Percentiles rank a stretch among this genome's conserved stretches.
phyloP scores from a whole-genome alignment of 1,139 yeast species.

The Spathaspora sp. region DNA sequence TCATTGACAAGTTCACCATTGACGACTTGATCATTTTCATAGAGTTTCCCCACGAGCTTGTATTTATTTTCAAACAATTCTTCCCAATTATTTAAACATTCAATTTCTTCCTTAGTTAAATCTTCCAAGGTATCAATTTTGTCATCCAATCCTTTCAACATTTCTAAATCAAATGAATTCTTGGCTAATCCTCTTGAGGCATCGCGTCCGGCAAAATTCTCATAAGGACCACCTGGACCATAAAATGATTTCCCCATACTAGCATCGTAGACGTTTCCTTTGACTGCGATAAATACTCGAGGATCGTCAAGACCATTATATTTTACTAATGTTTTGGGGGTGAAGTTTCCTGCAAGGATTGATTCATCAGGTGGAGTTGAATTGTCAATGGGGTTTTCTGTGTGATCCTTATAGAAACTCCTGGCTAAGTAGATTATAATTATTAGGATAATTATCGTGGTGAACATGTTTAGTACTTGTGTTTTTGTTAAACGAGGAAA shows the following conservation, averaged over 20 bases:
- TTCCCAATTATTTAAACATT: conserved; percentile 82
- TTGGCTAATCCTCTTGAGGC: conserved; percentile 92
- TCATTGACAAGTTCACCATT: conserved; percentile 7
- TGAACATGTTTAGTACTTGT: conserved; percentile 18
- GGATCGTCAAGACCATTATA: conserved; percentile 81
- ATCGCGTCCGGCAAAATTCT: conserved; percentile 94
- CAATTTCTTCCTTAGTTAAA: conserved; percentile 59
- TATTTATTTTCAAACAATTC: conserved; percentile 79
- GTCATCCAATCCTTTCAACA: conserved; percentile 56
- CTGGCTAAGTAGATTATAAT: conserved; percentile 24
- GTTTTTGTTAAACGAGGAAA: too few relatives aligned
- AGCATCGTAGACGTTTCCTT: conserved; percentile 85
- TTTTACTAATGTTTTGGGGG: conserved; percentile 69
- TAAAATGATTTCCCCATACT: conserved; percentile 79
- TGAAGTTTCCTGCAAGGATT: conserved; percentile 70
- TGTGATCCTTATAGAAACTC: conserved; percentile 18
- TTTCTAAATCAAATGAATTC: conserved; percentile 76
- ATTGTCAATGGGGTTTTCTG: conserved; percentile 16
- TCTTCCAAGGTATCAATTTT: conserved; percentile 74
- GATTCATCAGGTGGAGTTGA: conserved; percentile 41
- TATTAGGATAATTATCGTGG: conserved; percentile 24
- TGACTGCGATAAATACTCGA: conserved; percentile 78
- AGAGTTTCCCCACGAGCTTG: conserved; percentile 62
- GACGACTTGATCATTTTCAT: conserved; percentile 16
- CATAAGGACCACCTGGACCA: conserved; percentile 96